Evolutionary conservation across 2,329 filamentous ascomycete genomes (phyloP), one percentile per base, ranked within the genome.

Genomic region (Beauveria brongniartii): DNA sequence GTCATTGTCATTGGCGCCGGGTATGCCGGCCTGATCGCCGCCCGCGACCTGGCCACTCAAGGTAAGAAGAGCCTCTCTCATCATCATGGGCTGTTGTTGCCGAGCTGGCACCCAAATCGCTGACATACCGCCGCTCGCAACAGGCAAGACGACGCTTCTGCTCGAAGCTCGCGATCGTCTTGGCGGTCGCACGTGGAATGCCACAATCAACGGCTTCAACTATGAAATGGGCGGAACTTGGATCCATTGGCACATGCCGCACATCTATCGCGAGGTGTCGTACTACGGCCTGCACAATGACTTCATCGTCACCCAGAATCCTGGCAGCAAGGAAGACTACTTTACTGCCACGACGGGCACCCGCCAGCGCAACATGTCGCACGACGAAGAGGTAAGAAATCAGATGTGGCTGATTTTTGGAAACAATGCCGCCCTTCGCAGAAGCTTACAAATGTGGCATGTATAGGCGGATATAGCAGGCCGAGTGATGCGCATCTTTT

Each of bases 171-270:
- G 76, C 26, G 75, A 78, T 60, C 67, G 76, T 1, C 71, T 78
- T 48, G 76, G 76, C 14, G 75, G 76, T 1, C 69, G 76, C 1
- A 74, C 73, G 1, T 78, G 73, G 72, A 71, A 69, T 3, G 67
- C 72, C 7, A 69, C 70, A 22, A 71, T 73, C 16, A 67, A 69
- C 8, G 75, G 71, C 0, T 71, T 72, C 28, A 65, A 68, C 1
- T 77, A 71, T 56, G 75, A 77, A 52, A 74, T 78, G 72, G 75
- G 76, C 1, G 76, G 76, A 0, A 77, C 75, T 1, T 78, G 75
- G 75, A 66, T 78, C 3, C 72, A 73, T 30, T 74, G 73, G 72
- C 64, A 65, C 48, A 71, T 73, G 65, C 67, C 74, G 7, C 72
- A 75, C 63, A 69, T 76, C 8, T 77, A 72, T 67, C 67, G 73